Evolutionary conservation across 1,284 basidiomycete species (phyloP), one percentile per base, ranked within the genome.

Genomic region (Ceratobasidium theobromae): DNA sequence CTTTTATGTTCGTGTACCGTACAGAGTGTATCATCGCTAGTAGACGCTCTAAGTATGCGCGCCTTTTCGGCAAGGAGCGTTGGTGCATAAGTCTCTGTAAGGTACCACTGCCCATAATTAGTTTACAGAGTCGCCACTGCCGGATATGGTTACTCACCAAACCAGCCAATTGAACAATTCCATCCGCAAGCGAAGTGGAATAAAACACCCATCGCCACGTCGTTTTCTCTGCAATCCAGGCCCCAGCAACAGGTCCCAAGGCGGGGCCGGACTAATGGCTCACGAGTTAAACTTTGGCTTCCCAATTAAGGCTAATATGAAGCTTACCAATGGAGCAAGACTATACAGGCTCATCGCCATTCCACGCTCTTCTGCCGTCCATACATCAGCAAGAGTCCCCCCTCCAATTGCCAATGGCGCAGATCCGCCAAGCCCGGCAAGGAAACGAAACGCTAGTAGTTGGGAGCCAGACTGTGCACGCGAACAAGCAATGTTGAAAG

Each of bases 401-500:
- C 77, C 76, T 16, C 74, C 73, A 18, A 76, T 74, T 0, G 76
- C 75, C 6, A 79, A 69, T 0, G 77, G 77, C 0, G 75, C 76
- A 0, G 74, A 72, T 2, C 75, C 79, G 43, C 75, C 77, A 62
- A 79, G 73, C 9, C 78, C 78, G 23, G 72, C 72, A 8, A 80
- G 70, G 69, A 79, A 77, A 4, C 79, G 75, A 9, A 72, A 73
- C 30, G 74, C 72, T 43, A 79, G 71, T 12, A 79, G 71, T 41
- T 76, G 76, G 23, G 73, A 73, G 14, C 77, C 75, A 54, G 77
- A 78, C 33, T 73, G 73, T 0, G 75, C 76, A 3, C 77, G 71
- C 0, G 78, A 76, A 58, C 75, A 76, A 18, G 76, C 76, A 32
- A 80, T 74, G 66, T 77, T 76, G 71, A 79, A 78, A 41, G 77